phyloP scores from a whole-genome alignment of 1,284 basidiomycete genomes.

The Leucoagaricus sp. region DNA sequence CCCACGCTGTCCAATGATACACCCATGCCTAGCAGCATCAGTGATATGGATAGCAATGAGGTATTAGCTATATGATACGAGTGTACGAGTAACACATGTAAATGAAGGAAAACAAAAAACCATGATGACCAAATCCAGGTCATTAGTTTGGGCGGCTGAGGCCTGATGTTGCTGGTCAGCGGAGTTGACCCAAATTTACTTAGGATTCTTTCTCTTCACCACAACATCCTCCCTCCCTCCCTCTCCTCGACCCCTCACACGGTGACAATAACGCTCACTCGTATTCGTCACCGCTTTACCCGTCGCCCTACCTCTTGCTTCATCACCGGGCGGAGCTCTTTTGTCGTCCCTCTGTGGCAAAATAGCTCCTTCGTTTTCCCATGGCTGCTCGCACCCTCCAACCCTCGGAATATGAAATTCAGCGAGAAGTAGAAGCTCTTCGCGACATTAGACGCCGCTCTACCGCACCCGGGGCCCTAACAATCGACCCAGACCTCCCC shows the following conservation, averaged over 20 bases:
- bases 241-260: not conserved
- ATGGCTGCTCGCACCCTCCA: constrained; percentile 55
- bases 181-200: constrained; percentile 21
- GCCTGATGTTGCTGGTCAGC: constrained; percentile 14
- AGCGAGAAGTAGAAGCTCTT: constrained; percentile 83
- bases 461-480: constrained; percentile 74
- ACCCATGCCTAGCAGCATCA: not conserved
- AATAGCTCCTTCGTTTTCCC: constrained; percentile 1
- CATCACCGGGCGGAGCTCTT: constrained; percentile 1
- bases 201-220: constrained; percentile 11
- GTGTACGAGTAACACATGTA: not conserved
- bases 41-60: not conserved
- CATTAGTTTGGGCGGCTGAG: constrained; percentile 11
- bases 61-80: not conserved
- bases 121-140: not conserved
- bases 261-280: not conserved
- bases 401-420: constrained; percentile 82
- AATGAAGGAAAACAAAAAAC: not conserved
- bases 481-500: constrained; percentile 88
- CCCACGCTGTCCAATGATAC: constrained; percentile 1
- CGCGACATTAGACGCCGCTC: constrained; percentile 83
- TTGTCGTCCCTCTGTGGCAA: constrained; percentile 1
- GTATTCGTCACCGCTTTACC: constrained; percentile 16
- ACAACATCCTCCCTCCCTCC: constrained; percentile 7
- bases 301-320: not conserved